These are phyloP conservation scores for Adiantum capillusveneris DNA, from an alignment of 75 land plant species.

Conservation along the genomic window DNA sequence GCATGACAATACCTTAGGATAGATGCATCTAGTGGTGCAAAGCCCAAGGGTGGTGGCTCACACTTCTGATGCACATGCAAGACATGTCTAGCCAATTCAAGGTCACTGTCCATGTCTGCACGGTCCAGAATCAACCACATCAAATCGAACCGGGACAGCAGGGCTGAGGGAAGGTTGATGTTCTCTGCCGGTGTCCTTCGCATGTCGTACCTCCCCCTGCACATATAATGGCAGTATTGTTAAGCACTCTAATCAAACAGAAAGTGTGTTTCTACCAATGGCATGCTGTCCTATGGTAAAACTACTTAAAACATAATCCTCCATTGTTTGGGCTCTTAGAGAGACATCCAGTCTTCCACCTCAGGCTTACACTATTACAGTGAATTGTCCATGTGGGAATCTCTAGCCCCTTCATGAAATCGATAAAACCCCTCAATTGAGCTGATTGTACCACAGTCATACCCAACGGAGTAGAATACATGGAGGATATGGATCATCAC, in stretches of 20 bases:
- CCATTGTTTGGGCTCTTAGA: no score
- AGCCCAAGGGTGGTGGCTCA: constrained; percentile 80
- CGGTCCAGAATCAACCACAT: constrained; percentile 90
- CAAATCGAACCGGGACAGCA: constrained; percentile 90
- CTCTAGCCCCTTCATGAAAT: not conserved
- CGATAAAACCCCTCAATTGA: no score
- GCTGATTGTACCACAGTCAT: no score
- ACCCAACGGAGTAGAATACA: no score
- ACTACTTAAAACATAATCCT: no score
- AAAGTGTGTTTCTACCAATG: no score
- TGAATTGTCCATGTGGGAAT: not conserved
- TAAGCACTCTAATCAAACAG: no score
- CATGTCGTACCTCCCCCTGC: constrained; percentile 96
- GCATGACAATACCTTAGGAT: constrained; percentile 71
- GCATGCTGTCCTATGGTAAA: no score
- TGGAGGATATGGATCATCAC: no score
- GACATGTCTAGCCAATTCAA: constrained; percentile 92
- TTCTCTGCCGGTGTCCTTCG: constrained; percentile 98
- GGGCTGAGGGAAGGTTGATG: constrained; percentile 94
- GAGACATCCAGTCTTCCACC: no score
- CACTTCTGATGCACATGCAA: constrained; percentile 71
- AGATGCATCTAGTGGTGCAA: constrained; percentile 80
- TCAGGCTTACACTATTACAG: no score
- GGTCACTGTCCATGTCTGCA: constrained; percentile 93
- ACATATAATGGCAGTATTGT: constrained; percentile 12